phyloP scores from a whole-genome alignment of 768 basidiomycete genomes.

The Pleurotus pulmonarius region DNA sequence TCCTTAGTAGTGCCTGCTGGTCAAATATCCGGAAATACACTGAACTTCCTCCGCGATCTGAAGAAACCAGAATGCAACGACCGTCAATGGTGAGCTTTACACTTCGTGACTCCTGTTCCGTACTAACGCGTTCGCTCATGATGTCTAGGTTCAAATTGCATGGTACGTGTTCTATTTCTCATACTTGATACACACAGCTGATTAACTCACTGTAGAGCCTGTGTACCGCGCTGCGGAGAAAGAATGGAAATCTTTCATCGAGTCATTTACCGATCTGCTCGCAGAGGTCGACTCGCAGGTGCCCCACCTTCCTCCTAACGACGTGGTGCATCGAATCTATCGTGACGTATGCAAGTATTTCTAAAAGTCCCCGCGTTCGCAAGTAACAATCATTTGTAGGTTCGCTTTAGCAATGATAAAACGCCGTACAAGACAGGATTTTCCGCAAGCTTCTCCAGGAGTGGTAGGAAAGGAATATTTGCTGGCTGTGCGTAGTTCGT shows the following conservation, averaged over 20 bases:
- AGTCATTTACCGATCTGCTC: slow-evolving; percentile 62
- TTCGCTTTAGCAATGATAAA: slow-evolving; percentile 91
- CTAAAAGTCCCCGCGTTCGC: neutral
- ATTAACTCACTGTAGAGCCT: slow-evolving; percentile 47
- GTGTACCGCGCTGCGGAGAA: slow-evolving; percentile 79
- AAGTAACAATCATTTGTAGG: slow-evolving; percentile 29
- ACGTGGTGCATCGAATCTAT: slow-evolving; percentile 90
- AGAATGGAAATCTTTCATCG: slow-evolving; percentile 87
- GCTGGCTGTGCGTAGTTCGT: slow-evolving; percentile 64
- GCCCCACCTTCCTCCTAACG: slow-evolving; percentile 86
- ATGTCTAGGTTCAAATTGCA: slow-evolving; percentile 76
- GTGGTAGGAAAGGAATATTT: slow-evolving; percentile 87
- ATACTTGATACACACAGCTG: neutral
- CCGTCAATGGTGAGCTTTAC: slow-evolving; percentile 61
- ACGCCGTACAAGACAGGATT: slow-evolving; percentile 90
- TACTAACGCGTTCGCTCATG: neutral
- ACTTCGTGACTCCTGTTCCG: neutral
- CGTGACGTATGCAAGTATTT: slow-evolving; percentile 59
- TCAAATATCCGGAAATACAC: slow-evolving; percentile 79
- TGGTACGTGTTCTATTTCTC: slow-evolving; percentile 35
- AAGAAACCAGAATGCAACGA: slow-evolving; percentile 79
- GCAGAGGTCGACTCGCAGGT: slow-evolving; percentile 77
- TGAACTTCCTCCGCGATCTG: slow-evolving; percentile 72
- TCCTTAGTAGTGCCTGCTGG: slow-evolving; percentile 67
- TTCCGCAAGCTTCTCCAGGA: slow-evolving; percentile 82